These are phyloP conservation scores for Angophora floribunda DNA, from an alignment of 345 rosid genomes.

Conservation along the genomic window DNA sequence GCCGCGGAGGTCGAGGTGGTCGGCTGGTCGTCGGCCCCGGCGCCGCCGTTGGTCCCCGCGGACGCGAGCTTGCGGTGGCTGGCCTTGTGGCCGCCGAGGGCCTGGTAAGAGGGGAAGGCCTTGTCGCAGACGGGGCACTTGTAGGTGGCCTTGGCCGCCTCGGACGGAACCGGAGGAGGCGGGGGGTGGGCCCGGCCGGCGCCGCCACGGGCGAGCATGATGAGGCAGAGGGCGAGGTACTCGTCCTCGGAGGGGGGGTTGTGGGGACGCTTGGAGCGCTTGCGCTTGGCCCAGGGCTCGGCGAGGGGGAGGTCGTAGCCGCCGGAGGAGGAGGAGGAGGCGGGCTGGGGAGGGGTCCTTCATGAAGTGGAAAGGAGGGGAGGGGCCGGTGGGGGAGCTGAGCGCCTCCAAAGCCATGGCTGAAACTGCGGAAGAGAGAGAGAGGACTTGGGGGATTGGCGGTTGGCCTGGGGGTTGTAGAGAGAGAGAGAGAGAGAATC, in stretches of 20 bases:
- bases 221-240: slow-evolving; percentile 85
- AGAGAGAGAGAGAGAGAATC: slow-evolving; percentile 5
- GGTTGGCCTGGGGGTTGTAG: background rate
- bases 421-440: background rate
- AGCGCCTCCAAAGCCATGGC: slow-evolving; percentile 66
- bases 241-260: slow-evolving; percentile 64
- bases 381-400: slow-evolving; percentile 37
- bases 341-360: slow-evolving; percentile 6
- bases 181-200: background rate
- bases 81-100: slow-evolving; percentile 20
- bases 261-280: slow-evolving; percentile 79
- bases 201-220: slow-evolving; percentile 88
- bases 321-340: slow-evolving; percentile 8
- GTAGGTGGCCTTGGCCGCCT: background rate
- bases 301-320: slow-evolving; percentile 2
- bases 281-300: slow-evolving; percentile 77
- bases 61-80: slow-evolving; percentile 6
- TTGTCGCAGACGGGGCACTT: slow-evolving; percentile 11
- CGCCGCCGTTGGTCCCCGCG: background rate
- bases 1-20: background rate
- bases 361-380: slow-evolving; percentile 15
- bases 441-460: background rate
- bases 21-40: background rate
- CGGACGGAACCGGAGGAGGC: background rate
- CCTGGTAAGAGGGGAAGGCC: slow-evolving; percentile 10